These are phyloP conservation scores for Nicotiana paniculata DNA, from an alignment of 257 asterid species.

Conservation along the genomic window DNA sequence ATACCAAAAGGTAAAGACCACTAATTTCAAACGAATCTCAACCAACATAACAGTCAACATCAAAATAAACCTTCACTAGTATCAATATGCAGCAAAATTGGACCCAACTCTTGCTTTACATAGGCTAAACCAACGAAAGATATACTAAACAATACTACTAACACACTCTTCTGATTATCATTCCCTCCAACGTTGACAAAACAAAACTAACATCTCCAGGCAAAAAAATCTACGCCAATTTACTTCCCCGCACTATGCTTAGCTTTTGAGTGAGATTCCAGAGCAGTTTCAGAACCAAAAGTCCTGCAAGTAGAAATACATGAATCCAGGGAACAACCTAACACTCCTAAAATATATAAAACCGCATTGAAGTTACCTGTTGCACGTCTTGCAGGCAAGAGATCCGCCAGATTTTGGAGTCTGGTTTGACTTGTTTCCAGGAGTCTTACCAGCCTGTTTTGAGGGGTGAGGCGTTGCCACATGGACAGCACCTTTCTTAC, in stretches of 20 bases:
- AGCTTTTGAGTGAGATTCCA: conserved; percentile 61
- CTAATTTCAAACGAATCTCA: not conserved
- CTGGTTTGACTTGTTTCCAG: conserved; percentile 51
- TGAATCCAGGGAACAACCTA: not conserved
- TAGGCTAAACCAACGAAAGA: not conserved
- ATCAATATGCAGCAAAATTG: not conserved
- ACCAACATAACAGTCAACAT: not conserved
- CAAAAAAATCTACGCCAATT: not conserved
- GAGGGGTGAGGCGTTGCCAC: conserved; percentile 91
- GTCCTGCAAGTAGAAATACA: conserved; percentile 26
- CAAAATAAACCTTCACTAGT: not conserved
- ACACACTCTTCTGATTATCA: not conserved
- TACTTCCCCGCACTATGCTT: conserved; percentile 55
- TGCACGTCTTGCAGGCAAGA: conserved; percentile 56
- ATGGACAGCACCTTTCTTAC: conserved; percentile 62
- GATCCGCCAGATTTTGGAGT: conserved; percentile 58
- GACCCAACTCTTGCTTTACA: not conserved
- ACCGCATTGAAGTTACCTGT: conserved; percentile 22
- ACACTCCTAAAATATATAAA: not conserved
- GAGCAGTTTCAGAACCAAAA: conserved; percentile 44
- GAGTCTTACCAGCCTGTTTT: conserved; percentile 62
- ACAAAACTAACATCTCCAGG: not conserved
- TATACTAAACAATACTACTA: not conserved
- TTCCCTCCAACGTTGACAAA: not conserved
- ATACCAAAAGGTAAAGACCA: not conserved